Evolutionary conservation across 352 stramenopile species (phyloP).

Genomic region (Globisporangium carolinianum): DNA sequence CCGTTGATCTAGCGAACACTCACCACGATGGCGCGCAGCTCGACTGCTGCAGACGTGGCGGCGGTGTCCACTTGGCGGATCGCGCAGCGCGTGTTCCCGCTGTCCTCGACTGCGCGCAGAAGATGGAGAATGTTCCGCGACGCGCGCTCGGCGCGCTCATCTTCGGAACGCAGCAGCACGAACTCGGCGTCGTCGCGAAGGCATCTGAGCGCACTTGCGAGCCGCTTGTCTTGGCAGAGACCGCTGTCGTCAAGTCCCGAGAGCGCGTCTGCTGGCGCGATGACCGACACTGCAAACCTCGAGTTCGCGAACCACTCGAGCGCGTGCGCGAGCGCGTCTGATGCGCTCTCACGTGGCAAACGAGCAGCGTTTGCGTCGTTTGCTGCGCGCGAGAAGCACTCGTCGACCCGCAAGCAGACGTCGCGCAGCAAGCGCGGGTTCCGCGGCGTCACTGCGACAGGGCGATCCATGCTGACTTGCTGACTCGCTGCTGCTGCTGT

Average conservation of each 20-base stretch:
- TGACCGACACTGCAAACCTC: conserved; percentile 20
- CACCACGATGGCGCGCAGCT: conserved; percentile 32
- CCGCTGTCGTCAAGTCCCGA: background rate
- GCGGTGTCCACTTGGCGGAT: conserved; percentile 28
- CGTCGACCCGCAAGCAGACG: conserved; percentile 2
- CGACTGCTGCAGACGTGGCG: conserved; percentile 7
- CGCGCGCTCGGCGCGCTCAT: conserved; percentile 17
- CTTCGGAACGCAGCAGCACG: conserved; percentile 30
- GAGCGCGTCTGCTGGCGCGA: conserved; percentile 15
- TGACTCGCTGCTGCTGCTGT: conserved; percentile 6
- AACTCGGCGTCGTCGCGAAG: conserved; percentile 20
- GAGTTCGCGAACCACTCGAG: conserved; percentile 9
- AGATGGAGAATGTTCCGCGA: conserved; percentile 21
- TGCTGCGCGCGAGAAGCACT: conserved; percentile 5
- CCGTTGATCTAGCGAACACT: background rate
- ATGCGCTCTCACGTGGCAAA: background rate
- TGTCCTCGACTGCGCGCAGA: conserved; percentile 17
- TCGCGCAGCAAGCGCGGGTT: conserved; percentile 6
- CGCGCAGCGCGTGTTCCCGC: conserved; percentile 13
- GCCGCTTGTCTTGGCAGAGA: background rate
- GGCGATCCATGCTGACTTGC: conserved; percentile 11
- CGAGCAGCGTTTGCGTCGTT: background rate
- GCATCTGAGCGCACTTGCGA: conserved; percentile 7
- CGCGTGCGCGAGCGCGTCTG: conserved; percentile 4
- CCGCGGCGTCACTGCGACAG: conserved; percentile 9